Conservation (phyloP, 1,284 basidiomycete genomes). For the Malassezia equina region DNA sequence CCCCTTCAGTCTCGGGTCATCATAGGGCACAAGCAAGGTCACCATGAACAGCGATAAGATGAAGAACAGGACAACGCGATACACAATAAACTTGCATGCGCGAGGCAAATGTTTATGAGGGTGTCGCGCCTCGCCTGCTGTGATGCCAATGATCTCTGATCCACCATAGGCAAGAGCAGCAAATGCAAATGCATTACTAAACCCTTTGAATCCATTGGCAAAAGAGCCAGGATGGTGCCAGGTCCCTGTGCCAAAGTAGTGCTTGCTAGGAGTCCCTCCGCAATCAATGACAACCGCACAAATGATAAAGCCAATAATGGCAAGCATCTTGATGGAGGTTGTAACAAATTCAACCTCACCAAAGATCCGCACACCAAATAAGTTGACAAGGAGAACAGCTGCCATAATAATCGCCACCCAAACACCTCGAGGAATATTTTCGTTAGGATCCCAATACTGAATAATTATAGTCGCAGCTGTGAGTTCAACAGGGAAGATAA, state of each 20-base stretch:
- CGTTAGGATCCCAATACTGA: constrained; percentile 35
- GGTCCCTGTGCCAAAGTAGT: constrained; percentile 1
- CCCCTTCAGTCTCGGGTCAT: constrained; percentile 25
- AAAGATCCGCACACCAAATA: constrained; percentile 54
- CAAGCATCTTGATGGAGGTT: constrained; percentile 43
- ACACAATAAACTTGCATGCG: constrained; percentile 34
- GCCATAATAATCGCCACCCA: constrained; percentile 68
- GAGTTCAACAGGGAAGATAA: constrained; percentile 40
- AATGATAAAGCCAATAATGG: constrained; percentile 42
- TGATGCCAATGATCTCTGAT: constrained; percentile 76
- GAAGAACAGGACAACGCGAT: constrained; percentile 51
- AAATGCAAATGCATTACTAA: constrained; percentile 46
- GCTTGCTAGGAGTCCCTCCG: constrained; percentile 29
- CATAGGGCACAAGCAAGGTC: constrained; percentile 12
- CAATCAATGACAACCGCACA: constrained; percentile 37
- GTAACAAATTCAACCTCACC: constrained; percentile 51
- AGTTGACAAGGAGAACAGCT: constrained; percentile 64
- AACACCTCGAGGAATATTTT: constrained; percentile 34
- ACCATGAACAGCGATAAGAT: constrained; percentile 53
- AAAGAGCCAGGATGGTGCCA: constrained; percentile 11
- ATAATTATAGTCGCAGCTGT: constrained; percentile 38
- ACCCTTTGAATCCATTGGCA: constrained; percentile 26
- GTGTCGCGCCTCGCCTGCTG: constrained; percentile 58
- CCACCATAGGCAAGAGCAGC: constrained; percentile 73
- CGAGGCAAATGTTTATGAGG: constrained; percentile 45